Base-by-base conservation (phyloP, 164 flowering plant genomes). In the Magnolia sinica region DNA sequence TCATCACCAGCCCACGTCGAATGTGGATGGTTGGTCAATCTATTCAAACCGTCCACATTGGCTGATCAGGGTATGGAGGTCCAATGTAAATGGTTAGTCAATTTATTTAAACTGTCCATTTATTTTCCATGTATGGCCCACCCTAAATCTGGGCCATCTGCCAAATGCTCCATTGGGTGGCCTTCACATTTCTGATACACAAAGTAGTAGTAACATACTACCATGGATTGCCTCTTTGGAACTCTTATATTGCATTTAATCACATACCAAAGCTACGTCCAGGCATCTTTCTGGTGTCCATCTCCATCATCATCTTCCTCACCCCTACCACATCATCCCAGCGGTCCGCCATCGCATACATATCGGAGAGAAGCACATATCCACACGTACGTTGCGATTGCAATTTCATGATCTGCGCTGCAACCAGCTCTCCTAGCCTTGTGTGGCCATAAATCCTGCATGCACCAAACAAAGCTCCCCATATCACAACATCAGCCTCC, bases 391-490 rank as follows among this genome's bases (percentile, higher is more conserved):
- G 23, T 55, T 72, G 55, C 7, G 82, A 79, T 61, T 74, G 80
- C 73, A 81, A 19, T 50, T 81, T 81, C 50, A 74, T 76, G 19
- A 73, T 73, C 68, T 76, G 82, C 13, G 70, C 79, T 1, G 37
- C 76, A 6, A 76, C 79, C 11, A 79, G 79, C 70, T 79, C 79
- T 73, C 83, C 80, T 19, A 81, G 31, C 74, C 52, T 55, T 6
- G 73, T 45, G 37, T 68, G 13, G 1, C 79, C 76, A 75, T 78
- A 73, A 16, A 29, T 72, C 73, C 76, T 61, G 52, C 76, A 78
- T 13, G 73, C 81, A 18, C 76, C 78, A n/a, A 81, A 67, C 74
- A 81, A 72, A 71, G 83, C 73, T 68, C 78, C 81, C 83, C 81
- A 81, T 50, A 78, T 75, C n/a, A 67, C 76, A 8, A 61, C 58